phyloP scores from a whole-genome alignment of 2,329 filamentous ascomycete species.

The Microsporum audouinii region DNA sequence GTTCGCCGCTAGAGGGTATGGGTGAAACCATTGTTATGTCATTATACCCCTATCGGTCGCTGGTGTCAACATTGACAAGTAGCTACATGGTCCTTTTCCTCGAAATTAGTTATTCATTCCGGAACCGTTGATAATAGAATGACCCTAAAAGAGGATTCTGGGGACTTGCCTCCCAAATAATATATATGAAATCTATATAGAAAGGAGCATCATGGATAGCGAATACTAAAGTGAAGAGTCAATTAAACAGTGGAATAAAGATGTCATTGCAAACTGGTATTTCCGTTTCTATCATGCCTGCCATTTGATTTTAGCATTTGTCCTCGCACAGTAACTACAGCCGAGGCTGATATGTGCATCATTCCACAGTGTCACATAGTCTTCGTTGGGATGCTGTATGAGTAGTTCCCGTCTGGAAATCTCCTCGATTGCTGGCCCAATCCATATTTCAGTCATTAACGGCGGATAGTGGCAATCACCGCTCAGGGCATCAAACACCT shows the following conservation, averaged over 20 bases:
- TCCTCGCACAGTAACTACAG: conserved; percentile 23
- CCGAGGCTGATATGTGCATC: conserved; percentile 27
- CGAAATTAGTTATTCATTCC: too few species aligned
- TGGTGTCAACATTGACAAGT: too few species aligned
- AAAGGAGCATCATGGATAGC: neutral
- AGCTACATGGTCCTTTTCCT: too few species aligned
- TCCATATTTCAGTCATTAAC: conserved; percentile 30
- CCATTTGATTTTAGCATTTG: conserved; percentile 8
- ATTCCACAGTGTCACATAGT: conserved; percentile 24
- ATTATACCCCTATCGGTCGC: too few species aligned
- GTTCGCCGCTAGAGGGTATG: too few species aligned
- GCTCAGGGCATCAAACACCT: conserved; percentile 24
- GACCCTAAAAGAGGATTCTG: too few species aligned
- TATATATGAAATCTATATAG: too few species aligned
- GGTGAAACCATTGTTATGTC: too few species aligned
- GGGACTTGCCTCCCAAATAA: too few species aligned
- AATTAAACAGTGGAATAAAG: neutral
- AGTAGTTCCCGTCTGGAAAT: conserved; percentile 20
- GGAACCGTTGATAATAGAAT: too few species aligned
- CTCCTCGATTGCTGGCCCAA: conserved; percentile 26
- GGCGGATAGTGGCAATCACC: conserved; percentile 20
- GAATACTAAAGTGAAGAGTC: neutral
- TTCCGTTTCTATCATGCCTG: conserved; percentile 4
- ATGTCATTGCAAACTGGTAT: neutral
- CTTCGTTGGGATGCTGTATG: conserved; percentile 25